These are phyloP conservation scores for Salix caprea DNA, from an alignment of 345 rosid species.

Conservation along the genomic window DNA sequence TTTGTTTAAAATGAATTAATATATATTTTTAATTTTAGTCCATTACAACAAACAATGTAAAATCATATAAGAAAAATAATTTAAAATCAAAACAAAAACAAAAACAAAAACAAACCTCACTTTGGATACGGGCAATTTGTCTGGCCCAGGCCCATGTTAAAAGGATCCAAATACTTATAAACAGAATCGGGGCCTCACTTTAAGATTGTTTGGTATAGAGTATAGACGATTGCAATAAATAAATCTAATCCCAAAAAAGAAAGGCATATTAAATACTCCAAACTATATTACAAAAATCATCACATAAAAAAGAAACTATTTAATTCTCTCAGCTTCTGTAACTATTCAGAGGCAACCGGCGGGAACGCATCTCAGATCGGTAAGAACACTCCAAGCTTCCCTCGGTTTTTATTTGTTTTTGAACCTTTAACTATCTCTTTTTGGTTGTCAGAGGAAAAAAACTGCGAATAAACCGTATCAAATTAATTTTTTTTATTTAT, in stretches of 20 bases:
- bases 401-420: not conserved
- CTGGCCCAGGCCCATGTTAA: not conserved
- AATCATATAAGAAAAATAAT: no score
- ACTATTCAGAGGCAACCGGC: constrained; percentile 24
- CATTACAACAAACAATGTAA: no score
- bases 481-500: not conserved
- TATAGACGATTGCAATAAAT: not conserved
- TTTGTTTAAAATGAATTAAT: no score
- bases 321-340: constrained; percentile 1
- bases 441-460: not conserved
- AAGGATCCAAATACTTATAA: not conserved
- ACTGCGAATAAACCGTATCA: not conserved
- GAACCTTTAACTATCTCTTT: not conserved
- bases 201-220: not conserved
- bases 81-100: no score
- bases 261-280: not conserved
- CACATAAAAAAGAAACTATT: not conserved
- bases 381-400: constrained; percentile 8
- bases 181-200: not conserved
- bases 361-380: constrained; percentile 40
- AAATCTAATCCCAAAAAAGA: not conserved
- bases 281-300: not conserved
- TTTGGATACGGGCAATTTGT: not conserved
- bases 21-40: no score
- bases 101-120: no score